These are phyloP conservation scores for Xylaria venustula DNA, from an alignment of 495 filamentous ascomycete genomes.

Conservation along the genomic window DNA sequence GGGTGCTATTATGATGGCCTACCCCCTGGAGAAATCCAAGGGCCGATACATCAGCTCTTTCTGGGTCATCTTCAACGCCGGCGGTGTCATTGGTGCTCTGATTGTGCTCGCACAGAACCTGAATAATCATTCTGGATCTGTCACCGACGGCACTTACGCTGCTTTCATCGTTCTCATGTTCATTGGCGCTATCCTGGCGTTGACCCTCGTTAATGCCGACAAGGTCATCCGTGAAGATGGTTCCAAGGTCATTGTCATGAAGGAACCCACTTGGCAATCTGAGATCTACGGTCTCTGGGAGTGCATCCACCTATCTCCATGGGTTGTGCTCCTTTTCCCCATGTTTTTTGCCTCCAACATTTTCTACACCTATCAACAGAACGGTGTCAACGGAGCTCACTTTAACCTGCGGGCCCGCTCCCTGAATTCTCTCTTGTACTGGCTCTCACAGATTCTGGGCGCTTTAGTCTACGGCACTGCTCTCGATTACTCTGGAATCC, in stretches of 20 bases:
- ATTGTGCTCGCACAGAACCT: constrained; percentile 82
- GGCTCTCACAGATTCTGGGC: constrained; percentile 82
- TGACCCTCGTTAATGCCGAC: constrained; percentile 72
- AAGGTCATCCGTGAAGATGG: constrained; percentile 78
- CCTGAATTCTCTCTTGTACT: constrained; percentile 85
- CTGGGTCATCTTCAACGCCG: constrained; percentile 95
- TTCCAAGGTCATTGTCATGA: constrained; percentile 77
- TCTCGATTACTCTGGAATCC: constrained; percentile 63
- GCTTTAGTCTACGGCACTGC: constrained; percentile 75
- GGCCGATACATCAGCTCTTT: constrained; percentile 88
- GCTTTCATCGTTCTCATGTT: constrained; percentile 86
- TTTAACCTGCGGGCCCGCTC: constrained; percentile 83
- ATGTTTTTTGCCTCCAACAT: constrained; percentile 82
- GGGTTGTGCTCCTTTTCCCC: constrained; percentile 82
- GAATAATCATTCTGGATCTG: constrained; percentile 55
- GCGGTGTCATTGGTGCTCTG: constrained; percentile 85
- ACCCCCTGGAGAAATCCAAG: constrained; percentile 78
- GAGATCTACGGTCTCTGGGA: constrained; percentile 78
- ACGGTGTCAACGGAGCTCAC: constrained; percentile 62
- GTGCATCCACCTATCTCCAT: constrained; percentile 67
- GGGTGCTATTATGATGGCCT: constrained; percentile 94
- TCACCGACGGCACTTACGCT: constrained; percentile 84
- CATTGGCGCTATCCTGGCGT: constrained; percentile 68
- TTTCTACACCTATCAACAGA: constrained; percentile 74
- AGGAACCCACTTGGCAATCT: constrained; percentile 76